Conservation (phyloP, 2,329 filamentous ascomycete genomes). For the Cercospora nicotianae region DNA sequence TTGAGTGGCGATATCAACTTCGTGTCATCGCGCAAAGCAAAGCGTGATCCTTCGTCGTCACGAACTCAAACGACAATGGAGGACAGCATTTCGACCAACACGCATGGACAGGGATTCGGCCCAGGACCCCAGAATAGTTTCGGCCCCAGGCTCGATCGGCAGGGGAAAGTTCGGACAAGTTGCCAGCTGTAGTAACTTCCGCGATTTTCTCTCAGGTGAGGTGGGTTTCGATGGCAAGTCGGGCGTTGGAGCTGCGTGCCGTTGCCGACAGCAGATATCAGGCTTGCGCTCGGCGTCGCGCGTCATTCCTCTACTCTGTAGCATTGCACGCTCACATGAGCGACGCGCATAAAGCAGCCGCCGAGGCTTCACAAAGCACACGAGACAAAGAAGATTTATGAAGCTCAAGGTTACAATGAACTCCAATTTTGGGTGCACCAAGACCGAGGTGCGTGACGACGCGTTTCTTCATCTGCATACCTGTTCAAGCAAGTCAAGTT, state of each 20-base stretch:
- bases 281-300: not conserved
- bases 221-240: not conserved
- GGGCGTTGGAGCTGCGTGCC: not conserved
- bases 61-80: not conserved
- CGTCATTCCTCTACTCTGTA: constrained; percentile 6
- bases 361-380: constrained; percentile 3
- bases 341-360: constrained; percentile 6
- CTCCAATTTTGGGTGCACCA: not conserved
- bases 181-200: not conserved
- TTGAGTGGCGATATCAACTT: not conserved
- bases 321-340: constrained; percentile 8
- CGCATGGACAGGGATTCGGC: constrained; percentile 1
- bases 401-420: constrained; percentile 4
- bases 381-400: constrained; percentile 10
- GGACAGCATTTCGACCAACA: not conserved
- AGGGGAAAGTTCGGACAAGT: not conserved
- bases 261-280: not conserved
- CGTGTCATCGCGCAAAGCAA: not conserved
- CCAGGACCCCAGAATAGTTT: constrained; percentile 1
- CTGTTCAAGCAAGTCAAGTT: not conserved
- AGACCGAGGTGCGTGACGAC: constrained; percentile 4
- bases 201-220: constrained; percentile 1
- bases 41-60: not conserved
- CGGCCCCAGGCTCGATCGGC: constrained; percentile 7
- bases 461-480: not conserved